These are phyloP conservation scores for Quercus tomentella DNA, from an alignment of 331 rosid species.

Conservation along the genomic window DNA sequence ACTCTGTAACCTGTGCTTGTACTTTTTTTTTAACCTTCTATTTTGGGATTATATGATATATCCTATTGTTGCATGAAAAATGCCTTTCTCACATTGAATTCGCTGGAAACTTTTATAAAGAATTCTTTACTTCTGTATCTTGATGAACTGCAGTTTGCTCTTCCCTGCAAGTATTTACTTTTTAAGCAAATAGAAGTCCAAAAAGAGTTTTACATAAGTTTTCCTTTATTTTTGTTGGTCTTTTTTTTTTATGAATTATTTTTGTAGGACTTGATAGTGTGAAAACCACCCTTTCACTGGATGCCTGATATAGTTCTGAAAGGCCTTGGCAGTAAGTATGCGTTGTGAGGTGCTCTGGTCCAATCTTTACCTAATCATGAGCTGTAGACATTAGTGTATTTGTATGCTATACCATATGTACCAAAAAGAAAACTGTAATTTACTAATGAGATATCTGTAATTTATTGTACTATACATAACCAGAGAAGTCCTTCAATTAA, in stretches of 20 bases:
- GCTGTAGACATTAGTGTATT: not conserved
- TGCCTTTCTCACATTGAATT: not conserved
- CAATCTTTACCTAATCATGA: not conserved
- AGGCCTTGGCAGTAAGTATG: not conserved
- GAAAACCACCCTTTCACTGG: not conserved
- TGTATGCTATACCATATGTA: not conserved
- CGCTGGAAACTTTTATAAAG: not conserved
- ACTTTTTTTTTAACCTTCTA: not conserved
- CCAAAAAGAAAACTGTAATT: not conserved
- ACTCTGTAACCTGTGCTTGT: not conserved
- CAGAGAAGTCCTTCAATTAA: no score
- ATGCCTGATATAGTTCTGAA: not conserved
- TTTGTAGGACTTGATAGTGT: not conserved
- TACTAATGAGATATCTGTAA: not conserved
- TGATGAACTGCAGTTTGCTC: not conserved
- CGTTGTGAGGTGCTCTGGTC: not conserved
- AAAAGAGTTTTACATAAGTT: not conserved
- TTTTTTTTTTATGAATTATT: no score
- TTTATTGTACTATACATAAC: no score
- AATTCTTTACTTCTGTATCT: not conserved
- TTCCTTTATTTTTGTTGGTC: not conserved
- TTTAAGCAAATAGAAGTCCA: not conserved
- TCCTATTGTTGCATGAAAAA: not conserved
- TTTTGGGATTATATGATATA: not conserved
- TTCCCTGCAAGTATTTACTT: not conserved